These are phyloP conservation scores for Ascochyta lentis DNA, from an alignment of 2,329 filamentous ascomycete species.

Conservation along the genomic window DNA sequence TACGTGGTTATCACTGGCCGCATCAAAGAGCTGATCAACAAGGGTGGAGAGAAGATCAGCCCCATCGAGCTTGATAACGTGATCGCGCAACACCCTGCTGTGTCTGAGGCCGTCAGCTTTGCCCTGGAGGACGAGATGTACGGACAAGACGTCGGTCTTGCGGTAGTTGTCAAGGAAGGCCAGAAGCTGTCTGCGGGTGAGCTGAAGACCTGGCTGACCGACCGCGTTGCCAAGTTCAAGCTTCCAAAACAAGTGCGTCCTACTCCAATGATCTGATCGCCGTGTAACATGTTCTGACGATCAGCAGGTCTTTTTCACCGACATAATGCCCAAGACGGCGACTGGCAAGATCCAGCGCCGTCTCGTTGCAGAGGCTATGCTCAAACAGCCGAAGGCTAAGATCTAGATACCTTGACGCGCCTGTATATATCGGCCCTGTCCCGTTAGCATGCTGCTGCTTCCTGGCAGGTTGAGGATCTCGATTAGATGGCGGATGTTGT, in stretches of 20 bases:
- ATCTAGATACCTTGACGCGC: slow-evolving; percentile 48
- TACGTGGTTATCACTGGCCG: slow-evolving; percentile 88
- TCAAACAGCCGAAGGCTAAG: slow-evolving; percentile 65
- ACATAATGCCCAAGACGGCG: slow-evolving; percentile 89
- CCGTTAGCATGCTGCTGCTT: slow-evolving; percentile 5
- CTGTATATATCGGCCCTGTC: slow-evolving; percentile 16
- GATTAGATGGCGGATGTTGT: slow-evolving; percentile 13
- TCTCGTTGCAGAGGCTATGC: slow-evolving; percentile 85
- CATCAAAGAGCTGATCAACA: slow-evolving; percentile 93
- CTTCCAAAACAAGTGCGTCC: slow-evolving; percentile 75
- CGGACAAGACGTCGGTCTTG: slow-evolving; percentile 80
- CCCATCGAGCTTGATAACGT: slow-evolving; percentile 89
- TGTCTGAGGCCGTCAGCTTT: slow-evolving; percentile 83
- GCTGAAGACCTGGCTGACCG: slow-evolving; percentile 71
- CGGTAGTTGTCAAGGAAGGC: slow-evolving; percentile 74
- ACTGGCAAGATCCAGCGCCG: slow-evolving; percentile 87
- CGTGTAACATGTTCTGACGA: slow-evolving; percentile 29
- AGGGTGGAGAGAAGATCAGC: slow-evolving; percentile 87
- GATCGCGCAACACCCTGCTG: slow-evolving; percentile 72
- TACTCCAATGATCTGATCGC: slow-evolving; percentile 10
- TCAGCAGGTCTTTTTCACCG: slow-evolving; percentile 75
- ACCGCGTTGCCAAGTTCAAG: slow-evolving; percentile 82
- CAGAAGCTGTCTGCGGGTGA: slow-evolving; percentile 62
- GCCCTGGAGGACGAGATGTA: slow-evolving; percentile 83
- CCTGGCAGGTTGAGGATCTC: not conserved